phyloP scores from a whole-genome alignment of 306 rosid species.

The Arachis stenosperma region DNA sequence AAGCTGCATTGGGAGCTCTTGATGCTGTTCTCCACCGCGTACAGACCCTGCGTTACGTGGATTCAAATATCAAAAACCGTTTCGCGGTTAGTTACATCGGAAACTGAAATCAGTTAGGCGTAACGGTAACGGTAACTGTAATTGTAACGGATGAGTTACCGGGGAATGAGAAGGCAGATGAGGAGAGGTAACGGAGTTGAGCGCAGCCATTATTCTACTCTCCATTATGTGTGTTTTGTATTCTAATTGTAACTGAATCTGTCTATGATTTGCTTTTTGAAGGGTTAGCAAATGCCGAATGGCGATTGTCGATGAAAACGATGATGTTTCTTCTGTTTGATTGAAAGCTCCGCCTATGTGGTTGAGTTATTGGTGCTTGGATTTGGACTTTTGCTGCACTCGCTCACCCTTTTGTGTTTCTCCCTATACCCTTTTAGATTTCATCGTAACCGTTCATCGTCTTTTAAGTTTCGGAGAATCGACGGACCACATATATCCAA shows the following conservation, averaged over 20 bases:
- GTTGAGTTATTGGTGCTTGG: slow-evolving; percentile 1
- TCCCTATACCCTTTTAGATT: neutral
- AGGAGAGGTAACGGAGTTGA: slow-evolving; percentile 64
- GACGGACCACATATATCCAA: neutral
- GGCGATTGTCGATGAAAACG: neutral
- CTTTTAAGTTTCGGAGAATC: neutral
- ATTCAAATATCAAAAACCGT: neutral
- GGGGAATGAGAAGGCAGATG: slow-evolving; percentile 35
- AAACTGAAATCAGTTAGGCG: neutral
- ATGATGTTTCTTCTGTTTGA: neutral
- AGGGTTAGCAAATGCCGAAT: slow-evolving; percentile 1
- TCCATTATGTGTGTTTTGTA: slow-evolving; percentile 53
- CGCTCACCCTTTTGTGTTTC: neutral
- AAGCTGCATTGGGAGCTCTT: slow-evolving; percentile 76
- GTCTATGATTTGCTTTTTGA: slow-evolving; percentile 16
- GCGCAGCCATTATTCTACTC: slow-evolving; percentile 57
- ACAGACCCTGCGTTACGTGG: slow-evolving; percentile 55
- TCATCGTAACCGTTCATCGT: neutral
- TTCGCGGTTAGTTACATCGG: neutral
- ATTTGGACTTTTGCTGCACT: neutral
- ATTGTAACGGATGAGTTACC: neutral
- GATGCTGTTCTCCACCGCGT: slow-evolving; percentile 43
- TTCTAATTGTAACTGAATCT: neutral
- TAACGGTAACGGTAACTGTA: neutral
- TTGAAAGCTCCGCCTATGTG: slow-evolving; percentile 10